These are phyloP conservation scores for Talaromyces sp. DNA, from an alignment of 2,329 filamentous ascomycete species.

Conservation along the genomic window DNA sequence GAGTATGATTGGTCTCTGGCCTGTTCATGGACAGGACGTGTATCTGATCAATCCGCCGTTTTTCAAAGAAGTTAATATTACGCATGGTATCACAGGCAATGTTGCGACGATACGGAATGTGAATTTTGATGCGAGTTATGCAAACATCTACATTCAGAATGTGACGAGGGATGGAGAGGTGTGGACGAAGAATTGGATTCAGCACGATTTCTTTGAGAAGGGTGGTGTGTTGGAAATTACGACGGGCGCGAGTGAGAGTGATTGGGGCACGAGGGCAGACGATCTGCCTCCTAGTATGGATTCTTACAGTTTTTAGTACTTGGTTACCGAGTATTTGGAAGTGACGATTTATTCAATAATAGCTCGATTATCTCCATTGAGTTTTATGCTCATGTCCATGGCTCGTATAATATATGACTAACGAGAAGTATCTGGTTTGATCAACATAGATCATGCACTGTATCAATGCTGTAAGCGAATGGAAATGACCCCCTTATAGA, in stretches of 20 bases:
- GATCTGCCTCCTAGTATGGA: slow-evolving; percentile 58
- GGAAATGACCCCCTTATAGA: background rate
- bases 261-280: slow-evolving; percentile 57
- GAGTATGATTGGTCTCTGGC: slow-evolving; percentile 64
- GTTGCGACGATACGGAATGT: slow-evolving; percentile 55
- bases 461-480: background rate
- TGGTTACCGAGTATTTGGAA: background rate
- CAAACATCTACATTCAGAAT: slow-evolving; percentile 60
- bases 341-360: background rate
- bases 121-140: slow-evolving; percentile 56
- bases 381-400: background rate
- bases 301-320: slow-evolving; percentile 17
- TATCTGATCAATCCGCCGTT: slow-evolving; percentile 64
- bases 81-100: slow-evolving; percentile 53
- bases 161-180: slow-evolving; percentile 57
- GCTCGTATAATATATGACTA: background rate
- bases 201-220: slow-evolving; percentile 62
- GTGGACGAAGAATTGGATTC: slow-evolving; percentile 62
- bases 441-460: background rate
- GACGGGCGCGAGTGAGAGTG: slow-evolving; percentile 59
- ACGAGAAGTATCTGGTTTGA: background rate
- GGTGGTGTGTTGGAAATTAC: slow-evolving; percentile 60
- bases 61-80: slow-evolving; percentile 56
- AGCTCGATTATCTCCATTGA: background rate
- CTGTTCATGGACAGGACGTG: slow-evolving; percentile 61